Evolutionary conservation across 331 rosid species (phyloP).

Genomic region (Erythrophleum ivorense): DNA sequence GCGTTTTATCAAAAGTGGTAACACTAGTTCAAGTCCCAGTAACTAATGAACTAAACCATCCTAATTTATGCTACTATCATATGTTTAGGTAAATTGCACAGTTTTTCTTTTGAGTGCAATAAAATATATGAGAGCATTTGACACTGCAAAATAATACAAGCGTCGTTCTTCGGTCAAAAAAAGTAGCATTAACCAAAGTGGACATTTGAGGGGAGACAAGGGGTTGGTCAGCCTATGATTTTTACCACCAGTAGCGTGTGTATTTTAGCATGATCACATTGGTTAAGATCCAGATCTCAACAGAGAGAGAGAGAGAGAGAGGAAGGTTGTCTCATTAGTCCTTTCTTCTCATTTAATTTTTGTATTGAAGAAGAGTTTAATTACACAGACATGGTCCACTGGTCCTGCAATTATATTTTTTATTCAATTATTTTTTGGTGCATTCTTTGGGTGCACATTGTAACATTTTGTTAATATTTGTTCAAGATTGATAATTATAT

Average conservation of each 20-base stretch:
- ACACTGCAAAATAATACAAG: not conserved
- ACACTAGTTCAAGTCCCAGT: not conserved
- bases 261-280: constrained; percentile 37
- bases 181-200: constrained; percentile 9
- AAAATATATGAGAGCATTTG: too few species aligned
- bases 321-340: constrained; percentile 33
- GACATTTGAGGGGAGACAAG: constrained; percentile 47
- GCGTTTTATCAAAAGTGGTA: not conserved
- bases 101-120: too few species aligned
- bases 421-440: constrained; percentile 20
- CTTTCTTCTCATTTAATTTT: constrained; percentile 19
- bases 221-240: constrained; percentile 47
- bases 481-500: not conserved
- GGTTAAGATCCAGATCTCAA: constrained; percentile 43
- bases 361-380: constrained; percentile 33
- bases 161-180: not conserved
- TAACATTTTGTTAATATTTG: not conserved
- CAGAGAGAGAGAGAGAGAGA: not conserved
- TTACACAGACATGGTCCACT: constrained; percentile 37
- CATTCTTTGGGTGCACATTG: too few species aligned
- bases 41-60: not conserved
- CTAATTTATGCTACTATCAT: not conserved
- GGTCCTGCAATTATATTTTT: constrained; percentile 14
- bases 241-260: constrained; percentile 36
- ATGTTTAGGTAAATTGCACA: too few species aligned